phyloP scores from a whole-genome alignment of 441 rosid species.

The Erodium texanum region DNA sequence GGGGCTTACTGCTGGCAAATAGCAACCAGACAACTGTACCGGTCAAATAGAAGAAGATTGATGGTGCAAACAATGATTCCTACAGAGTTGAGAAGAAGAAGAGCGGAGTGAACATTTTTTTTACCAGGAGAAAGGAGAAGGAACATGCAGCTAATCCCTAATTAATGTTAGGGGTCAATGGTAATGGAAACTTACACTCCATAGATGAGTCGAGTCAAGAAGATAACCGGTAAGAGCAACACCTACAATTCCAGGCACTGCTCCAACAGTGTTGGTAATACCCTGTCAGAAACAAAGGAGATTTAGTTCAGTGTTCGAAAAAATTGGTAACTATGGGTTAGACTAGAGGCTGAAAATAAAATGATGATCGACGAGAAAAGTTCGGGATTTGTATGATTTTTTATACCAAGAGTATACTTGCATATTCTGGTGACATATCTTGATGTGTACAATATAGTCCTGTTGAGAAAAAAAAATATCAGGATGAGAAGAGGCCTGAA shows the following conservation, averaged over 20 bases:
- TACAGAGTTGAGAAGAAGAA: constrained; percentile 20
- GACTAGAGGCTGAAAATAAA: background rate
- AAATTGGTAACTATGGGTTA: too few species aligned
- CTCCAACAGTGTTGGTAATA: constrained; percentile 85
- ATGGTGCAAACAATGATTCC: constrained; percentile 73
- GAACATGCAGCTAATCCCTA: background rate
- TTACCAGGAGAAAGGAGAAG: background rate
- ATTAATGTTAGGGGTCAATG: background rate
- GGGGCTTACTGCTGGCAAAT: constrained; percentile 84
- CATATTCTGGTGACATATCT: constrained; percentile 91
- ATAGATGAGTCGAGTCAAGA: constrained; percentile 84
- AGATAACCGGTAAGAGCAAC: constrained; percentile 86
- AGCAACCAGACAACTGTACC: constrained; percentile 81
- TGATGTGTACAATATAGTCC: constrained; percentile 93
- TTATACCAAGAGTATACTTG: constrained; percentile 81
- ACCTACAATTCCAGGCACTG: constrained; percentile 85
- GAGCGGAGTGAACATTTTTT: background rate
- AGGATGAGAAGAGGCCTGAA: constrained; percentile 5
- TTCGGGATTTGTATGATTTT: constrained; percentile 8
- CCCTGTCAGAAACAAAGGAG: constrained; percentile 36
- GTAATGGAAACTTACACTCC: constrained; percentile 65
- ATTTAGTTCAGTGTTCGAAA: too few species aligned
- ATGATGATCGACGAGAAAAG: constrained; percentile 4
- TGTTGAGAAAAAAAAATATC: constrained; percentile 17
- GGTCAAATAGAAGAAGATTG: constrained; percentile 85